Conservation (phyloP, 169 alveolate genomes). For the Condylostoma magnum region DNA sequence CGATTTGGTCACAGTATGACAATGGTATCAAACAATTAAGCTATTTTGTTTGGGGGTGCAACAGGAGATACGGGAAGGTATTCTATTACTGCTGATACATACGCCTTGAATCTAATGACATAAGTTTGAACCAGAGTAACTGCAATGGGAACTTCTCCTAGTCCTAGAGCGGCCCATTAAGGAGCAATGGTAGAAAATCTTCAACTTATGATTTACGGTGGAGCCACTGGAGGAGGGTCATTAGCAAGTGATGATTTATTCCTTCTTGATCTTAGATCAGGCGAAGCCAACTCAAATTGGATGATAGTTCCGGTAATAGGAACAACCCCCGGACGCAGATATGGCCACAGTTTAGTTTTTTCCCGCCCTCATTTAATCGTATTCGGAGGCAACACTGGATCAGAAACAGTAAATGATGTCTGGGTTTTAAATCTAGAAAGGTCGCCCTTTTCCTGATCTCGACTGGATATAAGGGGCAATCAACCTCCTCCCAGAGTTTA, state of each 20-base stretch:
- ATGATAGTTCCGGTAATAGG: slow-evolving; percentile 97
- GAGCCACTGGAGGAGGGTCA: slow-evolving; percentile 99
- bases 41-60: slow-evolving; percentile 94
- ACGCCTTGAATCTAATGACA: slow-evolving; percentile 83
- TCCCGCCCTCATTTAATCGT: slow-evolving; percentile 95
- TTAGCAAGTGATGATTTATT: slow-evolving; percentile 95
- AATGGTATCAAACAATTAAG: slow-evolving; percentile 87
- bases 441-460: slow-evolving; percentile 96
- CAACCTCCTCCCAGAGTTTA: slow-evolving; percentile 95
- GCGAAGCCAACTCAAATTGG: slow-evolving; percentile 92
- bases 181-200: slow-evolving; percentile 95
- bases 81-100: slow-evolving; percentile 96
- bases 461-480: slow-evolving; percentile 79
- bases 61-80: slow-evolving; percentile 96
- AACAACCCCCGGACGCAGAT: slow-evolving; percentile 97
- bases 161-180: slow-evolving; percentile 99
- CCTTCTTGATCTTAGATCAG: slow-evolving; percentile 94
- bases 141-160: slow-evolving; percentile 89
- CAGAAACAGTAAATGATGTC: slow-evolving; percentile 93
- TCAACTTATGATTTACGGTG: slow-evolving; percentile 97
- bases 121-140: slow-evolving; percentile 86
- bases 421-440: slow-evolving; percentile 97
- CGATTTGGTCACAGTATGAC: slow-evolving; percentile 98
- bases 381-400: slow-evolving; percentile 99
- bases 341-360: slow-evolving; percentile 97